Conservation (phyloP, 2,329 filamentous ascomycete genomes). For the Nemania sp. region DNA sequence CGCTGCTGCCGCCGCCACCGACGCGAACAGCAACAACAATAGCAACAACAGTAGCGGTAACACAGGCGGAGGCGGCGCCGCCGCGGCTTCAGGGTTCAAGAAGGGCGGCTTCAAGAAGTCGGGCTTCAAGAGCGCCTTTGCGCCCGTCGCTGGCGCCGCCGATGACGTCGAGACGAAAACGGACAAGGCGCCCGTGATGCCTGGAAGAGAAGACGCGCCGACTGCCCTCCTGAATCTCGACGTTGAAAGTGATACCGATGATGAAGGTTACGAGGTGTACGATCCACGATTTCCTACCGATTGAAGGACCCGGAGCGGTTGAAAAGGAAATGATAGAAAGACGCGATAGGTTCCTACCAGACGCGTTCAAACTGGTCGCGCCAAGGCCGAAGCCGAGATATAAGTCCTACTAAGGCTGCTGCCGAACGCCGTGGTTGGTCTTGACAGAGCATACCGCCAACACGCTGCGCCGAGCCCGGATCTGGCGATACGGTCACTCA, state of each 20-base stretch:
- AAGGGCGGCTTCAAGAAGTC: conserved; percentile 79
- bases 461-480: not conserved
- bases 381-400: not conserved
- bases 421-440: no score
- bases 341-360: not conserved
- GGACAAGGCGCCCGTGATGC: conserved; percentile 35
- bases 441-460: no score
- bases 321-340: not conserved
- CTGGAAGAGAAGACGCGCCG: conserved; percentile 29
- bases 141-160: conserved; percentile 51
- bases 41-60: conserved; percentile 34
- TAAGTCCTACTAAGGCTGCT: no score
- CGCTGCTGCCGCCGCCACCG: conserved; percentile 31
- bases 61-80: conserved; percentile 10
- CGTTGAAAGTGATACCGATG: conserved; percentile 67
- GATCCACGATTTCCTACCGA: conserved; percentile 63
- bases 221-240: conserved; percentile 36
- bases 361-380: not conserved
- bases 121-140: conserved; percentile 79
- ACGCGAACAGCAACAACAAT: conserved; percentile 34
- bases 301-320: conserved; percentile 43
- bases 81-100: conserved; percentile 54
- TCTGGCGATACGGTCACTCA: no score
- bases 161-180: conserved; percentile 47
- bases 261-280: conserved; percentile 72